These are phyloP conservation scores for Lichtheimia ornata DNA, from an alignment of 371 early-diverging fungal species.

Conservation along the genomic window DNA sequence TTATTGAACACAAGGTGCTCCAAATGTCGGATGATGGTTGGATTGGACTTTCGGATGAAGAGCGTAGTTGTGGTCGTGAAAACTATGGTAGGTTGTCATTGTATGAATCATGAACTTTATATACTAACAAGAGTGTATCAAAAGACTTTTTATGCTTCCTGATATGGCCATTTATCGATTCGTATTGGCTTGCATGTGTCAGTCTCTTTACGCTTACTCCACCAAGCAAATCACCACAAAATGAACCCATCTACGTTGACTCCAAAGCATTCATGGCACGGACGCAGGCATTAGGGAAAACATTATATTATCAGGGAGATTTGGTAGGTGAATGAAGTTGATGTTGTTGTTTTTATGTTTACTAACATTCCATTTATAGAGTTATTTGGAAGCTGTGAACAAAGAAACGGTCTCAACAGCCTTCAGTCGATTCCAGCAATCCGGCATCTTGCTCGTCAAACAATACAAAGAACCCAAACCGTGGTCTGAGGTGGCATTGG, in stretches of 20 bases:
- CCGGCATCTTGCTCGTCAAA: conserved; percentile 61
- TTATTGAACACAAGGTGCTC: conserved; percentile 62
- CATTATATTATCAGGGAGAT: conserved; percentile 29
- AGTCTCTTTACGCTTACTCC: conserved; percentile 62
- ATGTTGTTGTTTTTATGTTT: not conserved
- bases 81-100: conserved; percentile 64
- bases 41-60: conserved; percentile 61
- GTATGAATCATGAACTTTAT: not conserved
- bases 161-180: conserved; percentile 90
- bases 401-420: conserved; percentile 83
- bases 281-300: conserved; percentile 78
- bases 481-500: conserved; percentile 51
- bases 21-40: conserved; percentile 50
- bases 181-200: conserved; percentile 80
- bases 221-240: conserved; percentile 16
- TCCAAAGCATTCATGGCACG: conserved; percentile 65
- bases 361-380: conserved; percentile 12
- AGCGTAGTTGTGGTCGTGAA: conserved; percentile 77
- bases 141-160: conserved; percentile 83
- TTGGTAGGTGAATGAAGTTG: conserved; percentile 4
- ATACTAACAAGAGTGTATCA: not conserved
- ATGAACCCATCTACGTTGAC: conserved; percentile 65
- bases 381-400: conserved; percentile 83
- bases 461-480: conserved; percentile 46
- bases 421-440: conserved; percentile 66